These are phyloP conservation scores for Aspergillus sp. DNA, from an alignment of 2,329 filamentous ascomycete genomes.

Conservation along the genomic window DNA sequence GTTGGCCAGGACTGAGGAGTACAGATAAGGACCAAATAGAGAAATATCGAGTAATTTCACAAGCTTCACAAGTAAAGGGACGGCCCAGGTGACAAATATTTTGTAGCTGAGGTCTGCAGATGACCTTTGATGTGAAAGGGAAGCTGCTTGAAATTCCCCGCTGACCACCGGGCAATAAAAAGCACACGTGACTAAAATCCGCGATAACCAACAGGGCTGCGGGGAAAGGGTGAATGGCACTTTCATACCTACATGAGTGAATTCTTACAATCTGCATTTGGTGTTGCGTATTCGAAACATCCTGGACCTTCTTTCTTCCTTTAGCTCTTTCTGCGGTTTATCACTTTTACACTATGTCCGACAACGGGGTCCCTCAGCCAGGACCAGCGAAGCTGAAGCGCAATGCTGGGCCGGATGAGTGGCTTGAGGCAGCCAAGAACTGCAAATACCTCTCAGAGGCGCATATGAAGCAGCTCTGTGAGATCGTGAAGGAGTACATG, in stretches of 20 bases:
- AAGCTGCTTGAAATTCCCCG: slow-evolving; percentile 4
- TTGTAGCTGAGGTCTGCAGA: neutral
- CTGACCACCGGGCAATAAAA: slow-evolving; percentile 6
- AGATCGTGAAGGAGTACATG: slow-evolving; percentile 97
- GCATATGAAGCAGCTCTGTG: slow-evolving; percentile 98
- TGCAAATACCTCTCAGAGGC: slow-evolving; percentile 95
- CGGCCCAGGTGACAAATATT: neutral
- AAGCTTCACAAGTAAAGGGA: neutral
- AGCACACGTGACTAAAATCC: slow-evolving; percentile 7
- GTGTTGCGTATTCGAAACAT: neutral
- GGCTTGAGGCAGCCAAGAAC: slow-evolving; percentile 93
- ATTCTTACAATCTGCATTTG: neutral
- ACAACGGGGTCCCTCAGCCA: slow-evolving; percentile 74
- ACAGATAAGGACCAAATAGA: neutral
- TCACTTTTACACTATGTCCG: slow-evolving; percentile 32
- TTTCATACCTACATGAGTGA: neutral
- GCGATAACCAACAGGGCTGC: slow-evolving; percentile 10
- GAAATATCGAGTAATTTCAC: neutral
- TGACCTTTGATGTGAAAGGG: neutral
- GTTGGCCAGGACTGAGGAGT: neutral
- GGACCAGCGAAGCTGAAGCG: slow-evolving; percentile 82
- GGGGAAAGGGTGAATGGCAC: slow-evolving; percentile 7
- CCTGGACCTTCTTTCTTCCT: neutral
- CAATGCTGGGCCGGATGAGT: slow-evolving; percentile 88
- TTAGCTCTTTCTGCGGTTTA: neutral